These are phyloP conservation scores for Tetrahymena malaccensis DNA, from an alignment of 73 alveolate genomes.

Conservation along the genomic window DNA sequence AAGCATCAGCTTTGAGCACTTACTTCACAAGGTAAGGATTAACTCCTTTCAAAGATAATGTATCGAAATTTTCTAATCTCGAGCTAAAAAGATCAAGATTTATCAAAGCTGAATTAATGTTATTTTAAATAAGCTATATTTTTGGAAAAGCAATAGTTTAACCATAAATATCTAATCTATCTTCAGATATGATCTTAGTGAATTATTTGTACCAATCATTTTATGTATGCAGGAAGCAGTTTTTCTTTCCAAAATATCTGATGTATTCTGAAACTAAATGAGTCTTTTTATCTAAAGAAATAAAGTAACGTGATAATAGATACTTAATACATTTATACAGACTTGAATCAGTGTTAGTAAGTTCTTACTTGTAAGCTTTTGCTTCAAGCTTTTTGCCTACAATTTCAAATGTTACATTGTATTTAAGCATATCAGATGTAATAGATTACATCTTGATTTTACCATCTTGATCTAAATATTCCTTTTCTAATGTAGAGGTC, in stretches of 20 bases:
- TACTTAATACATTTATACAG: not conserved
- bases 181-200: not conserved
- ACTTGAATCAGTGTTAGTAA: not conserved
- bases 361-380: not conserved
- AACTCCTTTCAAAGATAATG: not conserved
- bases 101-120: not conserved
- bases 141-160: not conserved
- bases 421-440: not conserved
- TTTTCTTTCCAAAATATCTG: not conserved
- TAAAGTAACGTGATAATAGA: not conserved
- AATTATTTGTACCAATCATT: not conserved
- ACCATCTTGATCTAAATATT: not conserved
- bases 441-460: not conserved
- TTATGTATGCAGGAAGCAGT: not conserved
- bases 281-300: not conserved
- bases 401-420: not conserved
- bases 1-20: not conserved
- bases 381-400: not conserved
- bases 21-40: not conserved
- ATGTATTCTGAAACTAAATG: not conserved
- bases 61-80: not conserved
- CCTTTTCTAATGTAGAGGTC: not conserved
- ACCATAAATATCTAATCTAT: not conserved
- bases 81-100: not conserved
- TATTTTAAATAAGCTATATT: not conserved